Evolutionary conservation across 2,329 filamentous ascomycete genomes (phyloP).

Genomic region (Penicillium polonicum): DNA sequence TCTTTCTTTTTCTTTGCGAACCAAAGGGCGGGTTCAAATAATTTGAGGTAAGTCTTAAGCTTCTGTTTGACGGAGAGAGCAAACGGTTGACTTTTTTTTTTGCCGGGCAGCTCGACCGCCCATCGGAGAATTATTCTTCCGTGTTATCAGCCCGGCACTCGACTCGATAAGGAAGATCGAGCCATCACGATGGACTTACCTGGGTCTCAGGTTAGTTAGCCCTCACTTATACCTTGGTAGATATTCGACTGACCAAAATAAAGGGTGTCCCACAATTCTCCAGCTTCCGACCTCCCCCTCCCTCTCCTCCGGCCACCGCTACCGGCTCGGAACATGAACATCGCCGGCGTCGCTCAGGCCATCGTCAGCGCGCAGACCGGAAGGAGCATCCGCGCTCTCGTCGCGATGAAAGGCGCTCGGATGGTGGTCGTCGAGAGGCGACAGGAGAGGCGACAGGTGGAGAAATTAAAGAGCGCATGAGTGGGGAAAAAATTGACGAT

Average conservation of each 20-base stretch:
- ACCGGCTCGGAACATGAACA: constrained; percentile 23
- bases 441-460: too few species aligned
- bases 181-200: constrained; percentile 38
- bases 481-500: not conserved
- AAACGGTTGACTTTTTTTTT: constrained; percentile 35
- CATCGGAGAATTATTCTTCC: constrained; percentile 27
- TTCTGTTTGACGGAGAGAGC: not conserved
- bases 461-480: not conserved
- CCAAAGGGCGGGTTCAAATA: not conserved
- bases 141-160: constrained; percentile 16
- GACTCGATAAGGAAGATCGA: constrained; percentile 12
- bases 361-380: not conserved
- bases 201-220: constrained; percentile 35
- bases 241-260: constrained; percentile 4
- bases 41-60: constrained; percentile 2
- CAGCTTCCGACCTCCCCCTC: constrained; percentile 64
- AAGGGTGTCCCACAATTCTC: constrained; percentile 66
- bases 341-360: constrained; percentile 18
- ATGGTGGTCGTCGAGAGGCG: not conserved
- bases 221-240: not conserved
- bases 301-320: constrained; percentile 21
- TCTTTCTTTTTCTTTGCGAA: not conserved
- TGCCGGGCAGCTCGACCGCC: constrained; percentile 18
- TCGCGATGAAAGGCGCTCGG: not conserved
- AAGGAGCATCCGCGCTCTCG: not conserved